These are phyloP conservation scores for Trichocladium uniseriatum DNA, from an alignment of 495 filamentous ascomycete genomes.

Conservation along the genomic window DNA sequence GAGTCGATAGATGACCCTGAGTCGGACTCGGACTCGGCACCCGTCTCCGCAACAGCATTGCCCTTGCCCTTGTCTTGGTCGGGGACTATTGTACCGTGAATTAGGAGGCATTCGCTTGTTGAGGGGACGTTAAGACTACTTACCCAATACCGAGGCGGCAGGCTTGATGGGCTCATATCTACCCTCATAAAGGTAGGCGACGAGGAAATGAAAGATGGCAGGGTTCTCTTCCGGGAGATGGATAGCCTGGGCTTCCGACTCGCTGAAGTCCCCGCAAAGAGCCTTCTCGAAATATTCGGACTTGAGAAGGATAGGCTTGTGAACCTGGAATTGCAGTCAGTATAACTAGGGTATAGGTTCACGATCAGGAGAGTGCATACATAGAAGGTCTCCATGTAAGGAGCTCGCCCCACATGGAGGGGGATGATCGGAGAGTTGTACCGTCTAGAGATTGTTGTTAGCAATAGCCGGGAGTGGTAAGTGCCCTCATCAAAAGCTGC, in stretches of 20 bases:
- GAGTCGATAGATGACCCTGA: constrained; percentile 14
- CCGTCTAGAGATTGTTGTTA: constrained; percentile 27
- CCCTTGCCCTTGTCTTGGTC: constrained; percentile 33
- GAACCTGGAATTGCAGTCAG: constrained; percentile 21
- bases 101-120: background rate
- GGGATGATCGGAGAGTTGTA: constrained; percentile 36
- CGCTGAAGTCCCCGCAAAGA: constrained; percentile 34
- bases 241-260: constrained; percentile 33
- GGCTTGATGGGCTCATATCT: constrained; percentile 38
- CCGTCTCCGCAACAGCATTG: constrained; percentile 16
- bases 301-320: constrained; percentile 34
- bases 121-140: background rate
- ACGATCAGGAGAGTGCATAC: constrained; percentile 16
- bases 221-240: constrained; percentile 42
- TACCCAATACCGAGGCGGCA: constrained; percentile 29
- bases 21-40: constrained; percentile 27
- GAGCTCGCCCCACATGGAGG: constrained; percentile 29
- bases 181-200: constrained; percentile 42
- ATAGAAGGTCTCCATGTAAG: constrained; percentile 32
- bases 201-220: constrained; percentile 39
- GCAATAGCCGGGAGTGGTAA: too few species aligned
- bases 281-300: constrained; percentile 39
- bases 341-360: background rate
- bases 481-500: too few species aligned
- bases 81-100: constrained; percentile 12